A percentile compares a stretch with the other conserved stretches of the same genome.
Conservation (phyloP, 2,329 filamentous ascomycete genomes). For the Fusarium papillatum region DNA sequence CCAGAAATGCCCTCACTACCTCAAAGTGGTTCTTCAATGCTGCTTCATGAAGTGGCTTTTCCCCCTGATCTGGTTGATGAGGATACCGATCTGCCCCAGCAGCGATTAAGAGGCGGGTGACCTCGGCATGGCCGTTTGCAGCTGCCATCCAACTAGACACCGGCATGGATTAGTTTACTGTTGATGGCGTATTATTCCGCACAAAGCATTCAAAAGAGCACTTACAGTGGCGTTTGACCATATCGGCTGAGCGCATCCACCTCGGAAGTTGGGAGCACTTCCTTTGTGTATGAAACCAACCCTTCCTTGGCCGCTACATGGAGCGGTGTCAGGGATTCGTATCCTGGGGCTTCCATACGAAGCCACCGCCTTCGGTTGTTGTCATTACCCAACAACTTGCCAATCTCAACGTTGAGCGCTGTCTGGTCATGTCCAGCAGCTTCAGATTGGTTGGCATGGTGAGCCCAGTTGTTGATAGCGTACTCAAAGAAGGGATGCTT, state of each 20-base stretch:
- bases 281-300: constrained; percentile 30
- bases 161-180: not conserved
- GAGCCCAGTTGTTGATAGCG: constrained; percentile 46
- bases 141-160: constrained; percentile 39
- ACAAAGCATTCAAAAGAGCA: not conserved
- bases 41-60: constrained; percentile 52
- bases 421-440: constrained; percentile 29
- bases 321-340: constrained; percentile 6
- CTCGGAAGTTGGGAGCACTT: constrained; percentile 26
- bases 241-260: constrained; percentile 25
- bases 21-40: constrained; percentile 44
- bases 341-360: constrained; percentile 12
- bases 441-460: constrained; percentile 42
- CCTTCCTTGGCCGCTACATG: constrained; percentile 38
- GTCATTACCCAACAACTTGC: constrained; percentile 17
- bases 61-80: constrained; percentile 36
- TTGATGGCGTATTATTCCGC: not conserved
- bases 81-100: constrained; percentile 44
- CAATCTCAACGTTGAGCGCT: constrained; percentile 13
- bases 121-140: constrained; percentile 24
- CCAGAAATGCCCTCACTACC: constrained; percentile 47
- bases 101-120: constrained; percentile 34
- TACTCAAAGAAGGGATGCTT: constrained; percentile 47
- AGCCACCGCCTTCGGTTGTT: constrained; percentile 25
- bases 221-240: constrained; percentile 41